Percentiles rank a stretch among this genome's conserved stretches.
Evolutionary conservation across 2,329 filamentous ascomycete genomes (phyloP).

Genomic region (Pestalotiopsis sp.): DNA sequence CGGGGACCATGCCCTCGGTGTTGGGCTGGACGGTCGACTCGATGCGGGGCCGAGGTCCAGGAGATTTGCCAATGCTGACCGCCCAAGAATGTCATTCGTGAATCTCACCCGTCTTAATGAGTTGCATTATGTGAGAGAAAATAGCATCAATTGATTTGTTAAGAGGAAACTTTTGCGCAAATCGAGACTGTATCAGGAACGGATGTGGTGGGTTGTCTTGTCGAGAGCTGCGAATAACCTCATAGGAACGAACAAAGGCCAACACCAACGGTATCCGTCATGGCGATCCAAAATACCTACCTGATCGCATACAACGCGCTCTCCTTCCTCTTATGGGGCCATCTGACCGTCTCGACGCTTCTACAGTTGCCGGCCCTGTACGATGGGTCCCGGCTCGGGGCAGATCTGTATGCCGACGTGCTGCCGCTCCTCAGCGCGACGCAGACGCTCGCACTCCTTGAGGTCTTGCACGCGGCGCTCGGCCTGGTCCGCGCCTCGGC

Average conservation of each 20-base stretch:
- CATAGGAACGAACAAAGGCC: neutral
- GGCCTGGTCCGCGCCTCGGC: constrained; percentile 65
- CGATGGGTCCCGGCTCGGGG: neutral
- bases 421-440: constrained; percentile 13
- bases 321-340: constrained; percentile 19
- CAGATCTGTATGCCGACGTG: constrained; percentile 7
- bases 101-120: neutral
- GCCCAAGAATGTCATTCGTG: neutral
- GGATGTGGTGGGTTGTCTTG: neutral
- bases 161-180: neutral
- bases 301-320: constrained; percentile 30
- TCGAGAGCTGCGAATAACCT: neutral
- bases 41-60: neutral
- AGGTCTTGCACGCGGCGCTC: constrained; percentile 61
- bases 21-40: too few species aligned
- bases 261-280: neutral
- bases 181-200: neutral
- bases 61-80: constrained; percentile 6
- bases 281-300: constrained; percentile 26
- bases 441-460: constrained; percentile 59
- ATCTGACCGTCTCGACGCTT: constrained; percentile 10
- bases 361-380: neutral
- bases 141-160: neutral
- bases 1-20: too few species aligned
- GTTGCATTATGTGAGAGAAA: neutral